Evolutionary conservation across 1,139 yeast species (phyloP).

Genomic region (Suhomyces anneliseae): DNA sequence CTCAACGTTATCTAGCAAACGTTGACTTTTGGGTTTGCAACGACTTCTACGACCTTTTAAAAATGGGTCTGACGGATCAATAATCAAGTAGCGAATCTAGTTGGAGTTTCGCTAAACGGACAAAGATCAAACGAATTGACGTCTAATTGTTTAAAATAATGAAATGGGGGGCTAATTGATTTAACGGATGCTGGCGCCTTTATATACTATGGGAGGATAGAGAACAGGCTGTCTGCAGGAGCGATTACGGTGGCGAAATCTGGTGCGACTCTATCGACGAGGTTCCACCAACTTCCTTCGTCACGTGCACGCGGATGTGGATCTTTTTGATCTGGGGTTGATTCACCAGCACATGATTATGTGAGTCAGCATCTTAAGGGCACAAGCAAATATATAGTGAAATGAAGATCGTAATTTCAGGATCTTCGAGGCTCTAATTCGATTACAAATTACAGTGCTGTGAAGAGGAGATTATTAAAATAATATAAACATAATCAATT

Average conservation of each 20-base stretch:
- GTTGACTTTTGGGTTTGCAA: conserved; percentile 9
- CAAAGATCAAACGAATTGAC: background rate
- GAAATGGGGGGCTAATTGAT: background rate
- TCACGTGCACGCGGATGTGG: background rate
- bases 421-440: too few species aligned
- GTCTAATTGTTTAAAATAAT: background rate
- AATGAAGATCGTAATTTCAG: too few species aligned
- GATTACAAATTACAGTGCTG: too few species aligned
- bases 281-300: conserved; percentile 7
- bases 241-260: conserved; percentile 8
- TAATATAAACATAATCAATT: too few species aligned
- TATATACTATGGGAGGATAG: conserved; percentile 2
- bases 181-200: background rate
- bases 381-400: too few species aligned
- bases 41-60: conserved; percentile 4
- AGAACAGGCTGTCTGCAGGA: conserved; percentile 8
- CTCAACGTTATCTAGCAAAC: conserved; percentile 11
- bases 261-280: background rate
- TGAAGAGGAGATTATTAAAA: too few species aligned
- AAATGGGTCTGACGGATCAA: background rate
- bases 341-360: too few species aligned
- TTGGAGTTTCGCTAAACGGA: background rate
- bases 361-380: too few species aligned
- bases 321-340: too few species aligned
- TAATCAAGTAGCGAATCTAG: background rate